Evolutionary conservation across 2,329 filamentous ascomycete species (phyloP).

Genomic region (Aureobasidium lini): DNA sequence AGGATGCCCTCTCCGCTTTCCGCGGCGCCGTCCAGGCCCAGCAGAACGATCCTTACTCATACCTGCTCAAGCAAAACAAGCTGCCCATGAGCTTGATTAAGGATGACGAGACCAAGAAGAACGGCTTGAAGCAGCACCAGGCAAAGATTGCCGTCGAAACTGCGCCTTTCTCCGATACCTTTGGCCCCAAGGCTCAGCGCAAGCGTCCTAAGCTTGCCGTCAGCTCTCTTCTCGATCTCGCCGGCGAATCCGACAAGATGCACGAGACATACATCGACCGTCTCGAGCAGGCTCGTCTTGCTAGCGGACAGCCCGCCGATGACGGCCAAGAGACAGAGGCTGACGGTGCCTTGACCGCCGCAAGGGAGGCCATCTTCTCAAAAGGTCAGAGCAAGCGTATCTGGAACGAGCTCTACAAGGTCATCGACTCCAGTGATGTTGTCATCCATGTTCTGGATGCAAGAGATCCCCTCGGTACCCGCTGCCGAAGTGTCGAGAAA

Average conservation of each 20-base stretch:
- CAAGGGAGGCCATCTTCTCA: constrained; percentile 68
- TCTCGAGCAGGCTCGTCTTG: constrained; percentile 66
- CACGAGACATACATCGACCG: constrained; percentile 76
- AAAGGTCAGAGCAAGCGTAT: constrained; percentile 95
- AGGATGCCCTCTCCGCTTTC: constrained; percentile 80
- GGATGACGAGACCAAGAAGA: constrained; percentile 57
- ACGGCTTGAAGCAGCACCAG: constrained; percentile 83
- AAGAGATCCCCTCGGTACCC: constrained; percentile 79
- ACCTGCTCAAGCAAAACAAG: constrained; percentile 95
- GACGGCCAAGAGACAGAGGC: constrained; percentile 25
- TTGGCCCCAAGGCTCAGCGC: constrained; percentile 86
- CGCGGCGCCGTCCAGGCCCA: constrained; percentile 87
- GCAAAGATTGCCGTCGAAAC: constrained; percentile 91
- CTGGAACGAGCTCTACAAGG: constrained; percentile 90
- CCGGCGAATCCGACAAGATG: constrained; percentile 69
- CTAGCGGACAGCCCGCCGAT: constrained; percentile 62
- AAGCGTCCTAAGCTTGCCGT: constrained; percentile 88
- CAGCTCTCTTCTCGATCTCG: constrained; percentile 72
- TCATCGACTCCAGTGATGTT: constrained; percentile 92
- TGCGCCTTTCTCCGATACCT: constrained; percentile 77
- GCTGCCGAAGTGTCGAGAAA: constrained; percentile 85
- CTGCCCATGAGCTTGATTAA: constrained; percentile 90
- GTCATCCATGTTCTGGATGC: constrained; percentile 92
- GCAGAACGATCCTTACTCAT: constrained; percentile 82
- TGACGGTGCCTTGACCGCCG: constrained; percentile 36